phyloP scores from a whole-genome alignment of 257 asterid genomes.

The Agastache rugosa region DNA sequence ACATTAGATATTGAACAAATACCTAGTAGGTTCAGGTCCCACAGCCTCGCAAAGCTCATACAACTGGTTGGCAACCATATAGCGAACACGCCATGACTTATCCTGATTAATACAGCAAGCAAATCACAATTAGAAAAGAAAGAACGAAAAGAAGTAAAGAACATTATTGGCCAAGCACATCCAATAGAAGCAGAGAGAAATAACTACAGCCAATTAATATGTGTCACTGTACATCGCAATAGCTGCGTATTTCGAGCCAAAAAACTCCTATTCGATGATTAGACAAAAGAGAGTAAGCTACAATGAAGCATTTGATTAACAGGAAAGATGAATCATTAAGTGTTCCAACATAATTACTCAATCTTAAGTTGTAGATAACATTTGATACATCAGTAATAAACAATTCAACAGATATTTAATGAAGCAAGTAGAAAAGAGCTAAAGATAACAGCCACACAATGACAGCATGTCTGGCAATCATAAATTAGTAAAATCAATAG shows the following conservation, averaged over 20 bases:
- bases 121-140: not conserved
- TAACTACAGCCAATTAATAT: not conserved
- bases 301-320: slow-evolving; percentile 7
- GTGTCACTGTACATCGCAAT: not conserved
- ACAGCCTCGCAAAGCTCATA: slow-evolving; percentile 99
- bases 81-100: slow-evolving; percentile 99
- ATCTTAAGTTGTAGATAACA: slow-evolving; percentile 11
- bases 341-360: slow-evolving; percentile 11
- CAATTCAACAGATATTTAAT: slow-evolving; percentile 7
- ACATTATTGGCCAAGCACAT: not conserved
- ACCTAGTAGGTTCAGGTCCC: slow-evolving; percentile 98
- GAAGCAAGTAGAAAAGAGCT: slow-evolving; percentile 17
- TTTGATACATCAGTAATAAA: slow-evolving; percentile 21
- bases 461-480: slow-evolving; percentile 17
- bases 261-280: slow-evolving; percentile 7
- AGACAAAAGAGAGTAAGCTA: not conserved
- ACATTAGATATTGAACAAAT: slow-evolving; percentile 34
- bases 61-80: slow-evolving; percentile 97
- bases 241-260: not conserved
- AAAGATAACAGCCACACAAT: not conserved
- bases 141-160: not conserved
- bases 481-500: slow-evolving; percentile 3
- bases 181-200: not conserved
- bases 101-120: slow-evolving; percentile 56
- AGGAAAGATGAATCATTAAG: slow-evolving; percentile 7